Conservation (phyloP, 2,329 filamentous ascomycete species). For the Fusarium incarnatum region DNA sequence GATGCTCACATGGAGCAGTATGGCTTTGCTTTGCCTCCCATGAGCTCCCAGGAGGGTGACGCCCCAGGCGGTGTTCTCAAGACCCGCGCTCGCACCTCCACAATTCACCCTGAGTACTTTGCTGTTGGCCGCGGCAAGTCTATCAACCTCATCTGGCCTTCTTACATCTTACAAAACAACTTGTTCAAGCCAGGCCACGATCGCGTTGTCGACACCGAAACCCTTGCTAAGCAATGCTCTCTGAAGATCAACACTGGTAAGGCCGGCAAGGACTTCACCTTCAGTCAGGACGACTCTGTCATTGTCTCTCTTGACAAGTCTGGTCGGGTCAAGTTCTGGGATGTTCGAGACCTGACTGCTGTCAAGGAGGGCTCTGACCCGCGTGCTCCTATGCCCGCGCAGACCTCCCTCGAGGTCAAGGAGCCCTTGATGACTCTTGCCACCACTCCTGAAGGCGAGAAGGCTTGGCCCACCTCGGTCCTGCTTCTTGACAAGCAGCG, state of each 20-base stretch:
- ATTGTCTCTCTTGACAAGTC: constrained; percentile 98
- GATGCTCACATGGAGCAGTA: constrained; percentile 83
- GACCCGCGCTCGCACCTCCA: constrained; percentile 92
- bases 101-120: constrained; percentile 91
- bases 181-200: constrained; percentile 73
- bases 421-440: constrained; percentile 87
- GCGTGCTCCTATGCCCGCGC: constrained; percentile 64
- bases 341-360: constrained; percentile 81
- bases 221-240: constrained; percentile 85
- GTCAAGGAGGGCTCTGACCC: constrained; percentile 63
- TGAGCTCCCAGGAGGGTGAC: constrained; percentile 87
- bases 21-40: constrained; percentile 89
- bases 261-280: constrained; percentile 97
- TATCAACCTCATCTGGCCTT: constrained; percentile 87
- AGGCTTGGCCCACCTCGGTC: constrained; percentile 96
- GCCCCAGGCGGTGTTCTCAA: constrained; percentile 92
- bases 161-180: constrained; percentile 71
- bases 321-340: constrained; percentile 97
- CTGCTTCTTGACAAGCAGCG: constrained; percentile 96
- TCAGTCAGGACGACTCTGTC: constrained; percentile 94
- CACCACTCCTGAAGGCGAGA: constrained; percentile 88
- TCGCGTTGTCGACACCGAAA: constrained; percentile 84
- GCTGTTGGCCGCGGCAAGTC: constrained; percentile 95
- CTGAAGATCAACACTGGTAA: constrained; percentile 97
- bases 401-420: constrained; percentile 78